Evolutionary conservation across 2,329 filamentous ascomycete species (phyloP).

Genomic region (Trichoderma atrobrunneum): DNA sequence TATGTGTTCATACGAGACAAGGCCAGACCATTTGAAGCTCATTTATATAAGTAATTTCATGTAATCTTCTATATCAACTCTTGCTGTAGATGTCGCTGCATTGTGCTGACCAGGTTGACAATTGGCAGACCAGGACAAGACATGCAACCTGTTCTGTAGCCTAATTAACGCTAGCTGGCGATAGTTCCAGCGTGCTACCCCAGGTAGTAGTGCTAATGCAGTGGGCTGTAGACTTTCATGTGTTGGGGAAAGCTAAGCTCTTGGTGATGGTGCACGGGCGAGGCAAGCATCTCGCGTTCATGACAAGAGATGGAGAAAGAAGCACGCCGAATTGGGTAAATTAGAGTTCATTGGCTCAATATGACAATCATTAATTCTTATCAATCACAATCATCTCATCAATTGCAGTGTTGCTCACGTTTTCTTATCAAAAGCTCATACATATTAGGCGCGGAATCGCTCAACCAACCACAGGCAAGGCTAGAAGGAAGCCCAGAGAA

Average conservation of each 20-base stretch:
- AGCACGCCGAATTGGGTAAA: not conserved
- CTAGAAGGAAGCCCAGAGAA: slow-evolving; percentile 2
- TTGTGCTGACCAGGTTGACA: not conserved
- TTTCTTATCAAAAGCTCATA: not conserved
- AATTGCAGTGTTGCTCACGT: not conserved
- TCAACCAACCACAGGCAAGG: not conserved
- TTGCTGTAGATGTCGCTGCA: not conserved
- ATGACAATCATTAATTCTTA: not conserved
- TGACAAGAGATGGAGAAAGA: not conserved
- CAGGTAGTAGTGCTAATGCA: not conserved
- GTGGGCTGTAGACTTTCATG: not conserved
- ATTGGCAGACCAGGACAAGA: not conserved
- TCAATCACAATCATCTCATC: not conserved
- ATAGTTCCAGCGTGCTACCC: not conserved
- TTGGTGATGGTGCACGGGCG: not conserved
- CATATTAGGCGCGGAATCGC: not conserved
- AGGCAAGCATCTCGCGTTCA: not conserved
- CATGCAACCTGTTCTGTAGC: not conserved
- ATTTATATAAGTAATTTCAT: not conserved
- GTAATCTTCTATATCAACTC: not conserved
- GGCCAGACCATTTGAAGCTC: not conserved
- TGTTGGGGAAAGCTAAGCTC: not conserved
- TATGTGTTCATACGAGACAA: not conserved
- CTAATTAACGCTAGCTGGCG: not conserved
- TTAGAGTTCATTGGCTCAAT: not conserved